Conservation (phyloP, 768 basidiomycete genomes). For the Terana coerulea region DNA sequence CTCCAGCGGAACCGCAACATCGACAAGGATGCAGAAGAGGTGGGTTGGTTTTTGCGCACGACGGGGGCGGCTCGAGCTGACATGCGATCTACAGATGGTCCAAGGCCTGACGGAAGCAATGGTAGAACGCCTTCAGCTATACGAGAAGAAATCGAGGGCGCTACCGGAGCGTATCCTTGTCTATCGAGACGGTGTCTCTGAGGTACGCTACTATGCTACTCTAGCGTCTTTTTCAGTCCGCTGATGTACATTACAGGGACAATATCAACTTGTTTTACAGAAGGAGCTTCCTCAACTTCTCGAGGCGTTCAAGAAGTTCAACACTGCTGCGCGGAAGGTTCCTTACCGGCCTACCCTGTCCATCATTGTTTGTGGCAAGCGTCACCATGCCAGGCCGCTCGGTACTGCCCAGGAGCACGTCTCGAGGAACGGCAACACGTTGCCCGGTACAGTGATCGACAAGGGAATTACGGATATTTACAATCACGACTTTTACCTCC, state of each 20-base stretch:
- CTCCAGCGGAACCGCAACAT: slow-evolving; percentile 52
- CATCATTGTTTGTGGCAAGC: slow-evolving; percentile 79
- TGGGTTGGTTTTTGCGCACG: slow-evolving; percentile 6
- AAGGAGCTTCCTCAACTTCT: slow-evolving; percentile 62
- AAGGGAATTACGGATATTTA: slow-evolving; percentile 59
- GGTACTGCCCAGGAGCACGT: slow-evolving; percentile 46
- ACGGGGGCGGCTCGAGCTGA: background rate
- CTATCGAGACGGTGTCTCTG: slow-evolving; percentile 81
- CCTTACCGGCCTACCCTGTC: slow-evolving; percentile 61
- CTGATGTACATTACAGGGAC: slow-evolving; percentile 44
- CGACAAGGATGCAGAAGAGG: slow-evolving; percentile 35
- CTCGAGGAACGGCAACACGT: slow-evolving; percentile 70
- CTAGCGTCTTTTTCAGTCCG: background rate
- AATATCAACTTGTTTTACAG: slow-evolving; percentile 58
- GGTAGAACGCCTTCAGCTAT: slow-evolving; percentile 60
- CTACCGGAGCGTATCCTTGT: slow-evolving; percentile 69
- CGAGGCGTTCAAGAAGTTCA: slow-evolving; percentile 54
- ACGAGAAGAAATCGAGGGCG: slow-evolving; percentile 42
- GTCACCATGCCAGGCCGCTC: slow-evolving; percentile 61
- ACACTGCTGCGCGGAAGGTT: slow-evolving; percentile 35
- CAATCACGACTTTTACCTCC: slow-evolving; percentile 31
- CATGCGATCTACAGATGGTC: slow-evolving; percentile 53
- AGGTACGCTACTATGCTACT: slow-evolving; percentile 40
- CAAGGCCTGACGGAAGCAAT: slow-evolving; percentile 64
- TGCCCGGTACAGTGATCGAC: slow-evolving; percentile 78